phyloP scores from a whole-genome alignment of 345 rosid species.

The Aquilaria malaccensis region DNA sequence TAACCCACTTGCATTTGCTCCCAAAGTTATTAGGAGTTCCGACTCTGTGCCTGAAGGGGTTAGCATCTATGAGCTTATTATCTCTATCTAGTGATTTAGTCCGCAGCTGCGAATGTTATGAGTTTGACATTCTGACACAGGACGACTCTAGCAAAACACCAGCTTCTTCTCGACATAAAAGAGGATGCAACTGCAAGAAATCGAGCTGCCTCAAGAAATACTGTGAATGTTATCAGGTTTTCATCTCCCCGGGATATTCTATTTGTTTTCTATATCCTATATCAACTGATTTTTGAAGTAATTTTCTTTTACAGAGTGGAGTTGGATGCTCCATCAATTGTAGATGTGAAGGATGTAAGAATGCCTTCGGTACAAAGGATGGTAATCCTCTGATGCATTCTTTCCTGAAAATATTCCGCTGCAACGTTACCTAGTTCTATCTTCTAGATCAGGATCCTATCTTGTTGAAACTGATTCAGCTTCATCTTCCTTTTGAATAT shows the following conservation, averaged over 20 bases:
- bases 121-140: conserved; percentile 24
- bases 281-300: conserved; percentile 15
- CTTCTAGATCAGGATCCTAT: neutral
- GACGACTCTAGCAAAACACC: conserved; percentile 76
- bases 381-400: conserved; percentile 32
- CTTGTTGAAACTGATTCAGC: neutral
- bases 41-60: conserved; percentile 54
- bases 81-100: neutral
- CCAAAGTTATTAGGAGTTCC: conserved; percentile 65
- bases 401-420: neutral
- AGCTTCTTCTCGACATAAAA: conserved; percentile 87
- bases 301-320: conserved; percentile 45
- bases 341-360: conserved; percentile 93
- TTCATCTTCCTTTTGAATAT: neutral
- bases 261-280: conserved; percentile 9
- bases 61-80: conserved; percentile 15
- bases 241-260: conserved; percentile 3
- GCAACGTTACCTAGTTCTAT: neutral
- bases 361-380: conserved; percentile 78
- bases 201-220: conserved; percentile 85
- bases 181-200: conserved; percentile 95
- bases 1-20: conserved; percentile 95
- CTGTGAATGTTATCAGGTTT: conserved; percentile 96
- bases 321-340: conserved; percentile 93
- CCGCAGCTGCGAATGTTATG: conserved; percentile 2